Conservation (phyloP, 306 rosid species). For the Dryas alaskensis region DNA sequence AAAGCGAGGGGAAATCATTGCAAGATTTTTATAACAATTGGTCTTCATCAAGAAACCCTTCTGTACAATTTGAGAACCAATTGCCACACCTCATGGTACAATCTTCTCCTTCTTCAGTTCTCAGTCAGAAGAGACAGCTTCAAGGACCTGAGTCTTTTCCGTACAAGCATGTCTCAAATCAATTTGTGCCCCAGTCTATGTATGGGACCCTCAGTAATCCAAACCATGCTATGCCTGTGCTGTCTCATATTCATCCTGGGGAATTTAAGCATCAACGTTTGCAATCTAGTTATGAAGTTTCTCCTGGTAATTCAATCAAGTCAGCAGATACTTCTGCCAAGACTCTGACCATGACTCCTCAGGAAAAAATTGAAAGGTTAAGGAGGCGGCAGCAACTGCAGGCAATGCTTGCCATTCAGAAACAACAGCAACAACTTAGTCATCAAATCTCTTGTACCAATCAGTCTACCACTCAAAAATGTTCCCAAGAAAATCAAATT, state of each 20-base stretch:
- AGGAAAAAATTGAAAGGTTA: slow-evolving; percentile 87
- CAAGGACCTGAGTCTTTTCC: slow-evolving; percentile 46
- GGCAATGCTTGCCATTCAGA: slow-evolving; percentile 95
- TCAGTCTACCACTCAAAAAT: slow-evolving; percentile 40
- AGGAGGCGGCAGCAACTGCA: slow-evolving; percentile 93
- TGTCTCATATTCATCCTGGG: slow-evolving; percentile 50
- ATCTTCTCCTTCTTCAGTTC: slow-evolving; percentile 53
- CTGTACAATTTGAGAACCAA: slow-evolving; percentile 55
- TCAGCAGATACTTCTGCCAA: slow-evolving; percentile 39
- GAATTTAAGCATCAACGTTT: slow-evolving; percentile 45
- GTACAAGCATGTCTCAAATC: slow-evolving; percentile 54
- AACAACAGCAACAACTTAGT: slow-evolving; percentile 65
- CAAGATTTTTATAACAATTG: slow-evolving; percentile 52
- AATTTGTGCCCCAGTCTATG: slow-evolving; percentile 41
- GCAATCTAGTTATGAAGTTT: slow-evolving; percentile 44
- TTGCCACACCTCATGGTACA: slow-evolving; percentile 41
- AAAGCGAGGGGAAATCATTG: slow-evolving; percentile 38
- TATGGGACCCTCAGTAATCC: slow-evolving; percentile 50
- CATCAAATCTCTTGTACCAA: slow-evolving; percentile 49
- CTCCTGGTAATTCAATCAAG: slow-evolving; percentile 37
- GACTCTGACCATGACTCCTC: slow-evolving; percentile 81
- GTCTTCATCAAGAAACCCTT: slow-evolving; percentile 48
- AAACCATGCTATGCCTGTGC: slow-evolving; percentile 58
- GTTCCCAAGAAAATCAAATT: slow-evolving; percentile 46
- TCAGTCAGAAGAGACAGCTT: slow-evolving; percentile 47